Evolutionary conservation across 306 rosid species (phyloP).

Genomic region (Dryas drummondii): DNA sequence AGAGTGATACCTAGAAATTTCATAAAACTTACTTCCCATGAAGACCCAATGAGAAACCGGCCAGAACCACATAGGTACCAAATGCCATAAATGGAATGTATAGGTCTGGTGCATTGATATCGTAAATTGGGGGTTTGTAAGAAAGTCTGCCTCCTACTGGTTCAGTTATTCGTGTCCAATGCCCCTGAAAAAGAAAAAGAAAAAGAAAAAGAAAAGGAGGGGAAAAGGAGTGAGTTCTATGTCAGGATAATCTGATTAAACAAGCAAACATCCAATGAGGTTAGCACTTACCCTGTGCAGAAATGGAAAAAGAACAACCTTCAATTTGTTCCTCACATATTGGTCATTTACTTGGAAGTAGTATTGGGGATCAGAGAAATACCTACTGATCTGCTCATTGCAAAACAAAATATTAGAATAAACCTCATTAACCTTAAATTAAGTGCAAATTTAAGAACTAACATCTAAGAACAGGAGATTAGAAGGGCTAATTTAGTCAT

Average conservation of each 20-base stretch:
- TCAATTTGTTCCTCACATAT: constrained; percentile 92
- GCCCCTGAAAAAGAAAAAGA: constrained; percentile 63
- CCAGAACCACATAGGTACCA: constrained; percentile 89
- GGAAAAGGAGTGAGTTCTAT: background rate
- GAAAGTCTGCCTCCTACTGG: constrained; percentile 97
- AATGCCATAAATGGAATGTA: constrained; percentile 97
- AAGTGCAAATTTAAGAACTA: background rate
- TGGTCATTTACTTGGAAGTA: constrained; percentile 97
- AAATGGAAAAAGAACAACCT: constrained; percentile 91
- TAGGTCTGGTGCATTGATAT: constrained; percentile 94
- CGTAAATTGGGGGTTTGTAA: constrained; percentile 91
- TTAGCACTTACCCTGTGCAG: constrained; percentile 78
- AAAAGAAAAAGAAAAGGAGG: accelerated
- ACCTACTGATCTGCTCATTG: constrained; percentile 72
- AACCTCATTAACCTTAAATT: background rate
- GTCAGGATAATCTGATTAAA: background rate
- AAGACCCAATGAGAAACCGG: constrained; percentile 94
- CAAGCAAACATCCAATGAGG: background rate
- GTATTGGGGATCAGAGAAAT: constrained; percentile 95
- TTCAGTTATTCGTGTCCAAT: constrained; percentile 95
- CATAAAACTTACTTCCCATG: constrained; percentile 67
- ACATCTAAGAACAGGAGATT: background rate
- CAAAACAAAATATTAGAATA: constrained; percentile 17
- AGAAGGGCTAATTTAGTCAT: background rate
- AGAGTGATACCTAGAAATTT: constrained; percentile 7